A percentile compares a stretch with the other conserved stretches of the same genome.
Conservation (phyloP, 2,329 filamentous ascomycete species). For the Fusarium cicatricum region DNA sequence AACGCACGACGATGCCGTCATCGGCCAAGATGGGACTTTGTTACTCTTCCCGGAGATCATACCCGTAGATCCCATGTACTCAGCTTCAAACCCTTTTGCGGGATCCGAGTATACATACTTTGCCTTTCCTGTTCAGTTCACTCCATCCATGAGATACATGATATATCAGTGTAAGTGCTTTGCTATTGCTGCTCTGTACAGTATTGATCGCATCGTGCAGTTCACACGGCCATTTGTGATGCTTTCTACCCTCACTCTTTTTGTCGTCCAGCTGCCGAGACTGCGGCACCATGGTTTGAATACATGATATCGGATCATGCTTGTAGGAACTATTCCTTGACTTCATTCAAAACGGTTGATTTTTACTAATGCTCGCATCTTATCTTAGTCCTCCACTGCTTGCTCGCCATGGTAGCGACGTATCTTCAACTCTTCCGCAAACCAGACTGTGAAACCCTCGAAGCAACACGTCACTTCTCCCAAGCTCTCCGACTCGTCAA, state of each 20-base stretch:
- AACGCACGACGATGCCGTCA: not conserved
- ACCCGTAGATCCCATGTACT: not conserved
- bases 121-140: conserved; percentile 33
- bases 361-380: not conserved
- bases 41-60: conserved; percentile 29
- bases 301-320: conserved; percentile 32
- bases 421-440: conserved; percentile 27
- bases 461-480: conserved; percentile 33
- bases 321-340: not conserved
- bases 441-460: conserved; percentile 27
- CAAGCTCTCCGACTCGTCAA: conserved; percentile 30
- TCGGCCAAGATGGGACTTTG: not conserved
- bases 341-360: too few species aligned
- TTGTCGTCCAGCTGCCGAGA: conserved; percentile 22
- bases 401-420: conserved; percentile 34
- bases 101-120: conserved; percentile 34
- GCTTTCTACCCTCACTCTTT: conserved; percentile 29
- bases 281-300: conserved; percentile 24
- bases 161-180: conserved; percentile 31
- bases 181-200: not conserved
- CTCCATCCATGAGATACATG: conserved; percentile 28
- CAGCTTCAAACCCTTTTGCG: conserved; percentile 11
- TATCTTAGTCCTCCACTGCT: conserved; percentile 28
- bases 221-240: conserved; percentile 25
- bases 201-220: conserved; percentile 7